These are phyloP conservation scores for Boletus coccyginus DNA, from an alignment of 768 basidiomycete genomes.

Conservation along the genomic window DNA sequence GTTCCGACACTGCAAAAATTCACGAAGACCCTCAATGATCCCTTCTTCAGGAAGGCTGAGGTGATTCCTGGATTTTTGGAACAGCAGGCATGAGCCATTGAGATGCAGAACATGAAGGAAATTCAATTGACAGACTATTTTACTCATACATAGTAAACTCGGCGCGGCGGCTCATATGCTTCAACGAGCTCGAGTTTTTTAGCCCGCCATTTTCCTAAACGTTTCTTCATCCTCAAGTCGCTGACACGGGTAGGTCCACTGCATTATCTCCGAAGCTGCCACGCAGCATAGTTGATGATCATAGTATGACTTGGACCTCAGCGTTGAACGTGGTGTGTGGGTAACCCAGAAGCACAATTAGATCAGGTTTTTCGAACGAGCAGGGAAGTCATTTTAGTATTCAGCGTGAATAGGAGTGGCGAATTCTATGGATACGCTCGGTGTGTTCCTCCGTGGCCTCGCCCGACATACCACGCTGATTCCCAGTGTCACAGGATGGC, in stretches of 20 bases:
- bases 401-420: constrained; percentile 91
- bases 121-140: no score
- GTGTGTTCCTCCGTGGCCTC: constrained; percentile 37
- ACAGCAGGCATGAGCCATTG: no score
- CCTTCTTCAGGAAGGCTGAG: no score
- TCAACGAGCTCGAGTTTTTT: constrained; percentile 82
- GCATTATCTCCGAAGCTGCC: neutral
- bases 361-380: constrained; percentile 94
- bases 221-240: constrained; percentile 94
- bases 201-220: constrained; percentile 69
- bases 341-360: constrained; percentile 92
- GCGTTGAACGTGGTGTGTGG: constrained; percentile 79
- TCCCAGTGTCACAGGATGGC: constrained; percentile 48
- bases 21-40: no score
- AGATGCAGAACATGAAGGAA: no score
- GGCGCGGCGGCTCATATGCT: no score
- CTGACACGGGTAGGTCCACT: constrained; percentile 60
- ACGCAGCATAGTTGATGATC: neutral
- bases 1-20: no score
- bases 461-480: constrained; percentile 1
- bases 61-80: no score
- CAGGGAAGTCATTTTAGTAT: constrained; percentile 83
- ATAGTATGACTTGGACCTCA: constrained; percentile 76
- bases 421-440: constrained; percentile 93
- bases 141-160: no score